Conservation (phyloP, 208 protist species). For the Trypanosoma rangeli region DNA sequence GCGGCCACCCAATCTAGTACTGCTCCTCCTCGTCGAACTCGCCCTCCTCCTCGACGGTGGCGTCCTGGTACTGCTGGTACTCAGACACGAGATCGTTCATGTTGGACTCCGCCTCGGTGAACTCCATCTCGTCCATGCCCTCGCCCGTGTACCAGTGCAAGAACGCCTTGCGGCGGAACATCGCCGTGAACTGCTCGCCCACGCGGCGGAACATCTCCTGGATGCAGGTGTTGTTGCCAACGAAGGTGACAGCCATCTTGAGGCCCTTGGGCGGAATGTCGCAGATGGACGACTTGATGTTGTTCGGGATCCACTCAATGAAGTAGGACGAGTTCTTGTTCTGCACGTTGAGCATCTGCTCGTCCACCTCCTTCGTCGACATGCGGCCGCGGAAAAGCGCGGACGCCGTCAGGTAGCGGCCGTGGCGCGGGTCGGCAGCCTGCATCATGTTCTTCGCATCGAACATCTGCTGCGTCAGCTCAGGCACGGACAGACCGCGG, state of each 20-base stretch:
- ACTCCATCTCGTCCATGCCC: slow-evolving; percentile 90
- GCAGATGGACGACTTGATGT: slow-evolving; percentile 86
- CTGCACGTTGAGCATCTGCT: slow-evolving; percentile 96
- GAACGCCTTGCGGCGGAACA: slow-evolving; percentile 99
- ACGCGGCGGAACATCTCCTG: slow-evolving; percentile 95
- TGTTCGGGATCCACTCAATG: slow-evolving; percentile 83
- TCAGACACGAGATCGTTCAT: slow-evolving; percentile 95
- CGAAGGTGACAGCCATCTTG: slow-evolving; percentile 94
- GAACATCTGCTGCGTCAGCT: slow-evolving; percentile 98
- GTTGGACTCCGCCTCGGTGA: slow-evolving; percentile 94
- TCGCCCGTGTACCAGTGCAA: slow-evolving; percentile 99
- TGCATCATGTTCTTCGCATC: slow-evolving; percentile 99
- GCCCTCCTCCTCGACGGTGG: slow-evolving; percentile 87
- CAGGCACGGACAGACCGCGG: slow-evolving; percentile 89
- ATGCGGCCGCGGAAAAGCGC: slow-evolving; percentile 94
- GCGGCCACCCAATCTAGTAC: slow-evolving; percentile 26
- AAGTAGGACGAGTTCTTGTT: slow-evolving; percentile 97
- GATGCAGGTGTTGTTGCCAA: slow-evolving; percentile 95
- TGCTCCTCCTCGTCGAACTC: slow-evolving; percentile 78
- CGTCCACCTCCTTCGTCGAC: slow-evolving; percentile 97
- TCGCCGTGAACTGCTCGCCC: slow-evolving; percentile 96
- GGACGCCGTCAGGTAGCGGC: slow-evolving; percentile 77
- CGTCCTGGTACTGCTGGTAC: slow-evolving; percentile 95
- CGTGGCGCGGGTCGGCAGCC: slow-evolving; percentile 57
- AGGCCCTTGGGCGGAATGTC: slow-evolving; percentile 93